Conservation (phyloP, 2,329 filamentous ascomycete species). For the Pestalotiopsis sp. region DNA sequence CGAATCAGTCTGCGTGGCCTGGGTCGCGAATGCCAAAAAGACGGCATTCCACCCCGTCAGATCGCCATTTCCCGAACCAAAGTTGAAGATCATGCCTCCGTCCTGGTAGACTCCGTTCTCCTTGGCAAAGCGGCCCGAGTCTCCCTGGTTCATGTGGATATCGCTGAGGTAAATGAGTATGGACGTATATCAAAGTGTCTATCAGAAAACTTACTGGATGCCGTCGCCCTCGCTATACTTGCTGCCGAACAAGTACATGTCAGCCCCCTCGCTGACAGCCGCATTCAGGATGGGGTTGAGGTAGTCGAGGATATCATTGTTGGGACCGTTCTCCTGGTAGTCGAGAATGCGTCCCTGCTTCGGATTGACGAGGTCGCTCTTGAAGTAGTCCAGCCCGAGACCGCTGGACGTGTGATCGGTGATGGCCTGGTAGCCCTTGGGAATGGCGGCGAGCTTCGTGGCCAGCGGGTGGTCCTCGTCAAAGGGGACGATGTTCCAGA, state of each 20-base stretch:
- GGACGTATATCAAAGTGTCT: not conserved
- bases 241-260: conserved; percentile 40
- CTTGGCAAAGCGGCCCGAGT: conserved; percentile 19
- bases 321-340: conserved; percentile 17
- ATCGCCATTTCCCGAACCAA: conserved; percentile 31
- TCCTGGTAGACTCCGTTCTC: conserved; percentile 39
- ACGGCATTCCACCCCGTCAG: conserved; percentile 34
- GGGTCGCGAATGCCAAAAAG: conserved; percentile 40
- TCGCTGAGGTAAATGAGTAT: conserved; percentile 20
- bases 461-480: conserved; percentile 26
- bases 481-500: conserved; percentile 50
- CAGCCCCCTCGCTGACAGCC: conserved; percentile 36
- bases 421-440: conserved; percentile 17
- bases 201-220: conserved; percentile 28
- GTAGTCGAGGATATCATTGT: conserved; percentile 34
- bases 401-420: conserved; percentile 10
- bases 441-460: conserved; percentile 16
- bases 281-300: conserved; percentile 35
- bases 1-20: conserved; percentile 37
- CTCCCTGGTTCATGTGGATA: conserved; percentile 38
- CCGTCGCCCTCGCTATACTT: conserved; percentile 31
- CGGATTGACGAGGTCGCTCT: conserved; percentile 23
- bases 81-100: conserved; percentile 37
- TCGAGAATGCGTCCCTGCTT: conserved; percentile 19
- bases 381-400: conserved; percentile 21